Evolutionary conservation across 163 green algal species (phyloP).

Genomic region (Picocystis sp.): DNA sequence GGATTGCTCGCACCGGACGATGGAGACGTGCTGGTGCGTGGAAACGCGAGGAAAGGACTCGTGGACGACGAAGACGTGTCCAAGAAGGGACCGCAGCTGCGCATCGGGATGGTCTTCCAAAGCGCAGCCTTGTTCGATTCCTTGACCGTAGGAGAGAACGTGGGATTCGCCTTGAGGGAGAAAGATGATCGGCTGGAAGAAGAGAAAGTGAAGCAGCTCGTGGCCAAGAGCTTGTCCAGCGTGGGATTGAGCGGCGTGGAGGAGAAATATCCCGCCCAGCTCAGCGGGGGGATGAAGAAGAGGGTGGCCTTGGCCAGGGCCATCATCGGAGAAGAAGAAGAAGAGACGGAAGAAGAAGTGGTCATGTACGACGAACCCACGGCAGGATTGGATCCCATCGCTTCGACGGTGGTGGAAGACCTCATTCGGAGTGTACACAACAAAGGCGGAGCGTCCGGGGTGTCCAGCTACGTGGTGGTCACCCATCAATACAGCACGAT

Average conservation of each 20-base stretch:
- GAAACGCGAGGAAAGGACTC: slow-evolving; percentile 51
- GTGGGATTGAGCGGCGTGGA: slow-evolving; percentile 79
- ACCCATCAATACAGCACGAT: slow-evolving; percentile 97
- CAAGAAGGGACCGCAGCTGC: slow-evolving; percentile 16
- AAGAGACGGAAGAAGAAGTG: slow-evolving; percentile 33
- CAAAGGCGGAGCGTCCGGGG: slow-evolving; percentile 17
- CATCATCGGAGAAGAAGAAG: slow-evolving; percentile 58
- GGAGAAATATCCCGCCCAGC: slow-evolving; percentile 67
- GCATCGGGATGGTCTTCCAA: slow-evolving; percentile 90
- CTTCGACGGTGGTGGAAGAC: slow-evolving; percentile 93
- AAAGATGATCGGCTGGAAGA: slow-evolving; percentile 51
- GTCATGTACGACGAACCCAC: slow-evolving; percentile 99
- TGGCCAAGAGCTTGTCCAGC: slow-evolving; percentile 49
- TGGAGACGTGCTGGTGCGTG: slow-evolving; percentile 70
- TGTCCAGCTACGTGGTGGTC: slow-evolving; percentile 88
- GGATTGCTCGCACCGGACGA: slow-evolving; percentile 82
- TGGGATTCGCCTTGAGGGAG: slow-evolving; percentile 95
- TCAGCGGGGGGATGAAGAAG: slow-evolving; percentile 97
- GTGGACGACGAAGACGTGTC: slow-evolving; percentile 48
- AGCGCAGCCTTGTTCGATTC: slow-evolving; percentile 96
- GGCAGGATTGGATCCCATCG: slow-evolving; percentile 90
- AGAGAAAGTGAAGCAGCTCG: slow-evolving; percentile 42
- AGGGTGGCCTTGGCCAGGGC: slow-evolving; percentile 85
- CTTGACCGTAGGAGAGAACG: slow-evolving; percentile 86
- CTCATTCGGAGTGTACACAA: slow-evolving; percentile 80